Evolutionary conservation across 345 rosid species (phyloP).

Genomic region (Hypericum perforatum): DNA sequence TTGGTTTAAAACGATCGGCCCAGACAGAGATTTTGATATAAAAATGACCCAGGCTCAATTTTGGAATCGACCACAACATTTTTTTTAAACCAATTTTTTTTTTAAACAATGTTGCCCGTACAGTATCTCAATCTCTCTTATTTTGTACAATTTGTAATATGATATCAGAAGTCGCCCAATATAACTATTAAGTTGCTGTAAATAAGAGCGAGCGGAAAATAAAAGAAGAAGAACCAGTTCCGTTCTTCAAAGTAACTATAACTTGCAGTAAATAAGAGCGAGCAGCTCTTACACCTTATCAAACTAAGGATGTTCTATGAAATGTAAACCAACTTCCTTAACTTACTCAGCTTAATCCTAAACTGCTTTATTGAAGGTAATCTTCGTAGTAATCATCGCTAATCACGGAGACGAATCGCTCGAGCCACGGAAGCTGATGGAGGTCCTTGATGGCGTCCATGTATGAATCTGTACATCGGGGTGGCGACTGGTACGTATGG

Average conservation of each 20-base stretch:
- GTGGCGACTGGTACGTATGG: constrained; percentile 79
- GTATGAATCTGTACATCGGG: constrained; percentile 77
- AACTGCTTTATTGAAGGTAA: constrained; percentile 41
- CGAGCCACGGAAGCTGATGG: constrained; percentile 97
- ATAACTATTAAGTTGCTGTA: too few species aligned
- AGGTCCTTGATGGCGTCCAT: constrained; percentile 91
- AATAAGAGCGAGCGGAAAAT: constrained; percentile 10
- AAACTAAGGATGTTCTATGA: constrained; percentile 10
- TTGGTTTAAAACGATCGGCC: too few species aligned
- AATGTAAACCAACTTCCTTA: constrained; percentile 9
- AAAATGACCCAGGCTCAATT: too few species aligned
- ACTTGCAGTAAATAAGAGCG: constrained; percentile 20
- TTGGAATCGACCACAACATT: too few species aligned
- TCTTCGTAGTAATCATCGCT: constrained; percentile 90
- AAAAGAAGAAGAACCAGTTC: neutral
- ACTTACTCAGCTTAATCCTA: constrained; percentile 6
- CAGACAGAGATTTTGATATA: too few species aligned
- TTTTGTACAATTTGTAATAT: too few species aligned
- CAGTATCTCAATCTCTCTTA: too few species aligned
- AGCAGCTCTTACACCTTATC: constrained; percentile 32
- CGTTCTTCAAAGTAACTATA: too few species aligned
- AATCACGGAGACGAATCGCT: constrained; percentile 91
- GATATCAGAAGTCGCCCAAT: too few species aligned
- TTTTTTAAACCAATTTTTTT: too few species aligned
- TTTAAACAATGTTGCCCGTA: too few species aligned